A percentile compares a stretch with the other conserved stretches of the same genome.
These are phyloP conservation scores for Craterostigma plantagineum DNA, from an alignment of 257 asterid genomes.

Conservation along the genomic window DNA sequence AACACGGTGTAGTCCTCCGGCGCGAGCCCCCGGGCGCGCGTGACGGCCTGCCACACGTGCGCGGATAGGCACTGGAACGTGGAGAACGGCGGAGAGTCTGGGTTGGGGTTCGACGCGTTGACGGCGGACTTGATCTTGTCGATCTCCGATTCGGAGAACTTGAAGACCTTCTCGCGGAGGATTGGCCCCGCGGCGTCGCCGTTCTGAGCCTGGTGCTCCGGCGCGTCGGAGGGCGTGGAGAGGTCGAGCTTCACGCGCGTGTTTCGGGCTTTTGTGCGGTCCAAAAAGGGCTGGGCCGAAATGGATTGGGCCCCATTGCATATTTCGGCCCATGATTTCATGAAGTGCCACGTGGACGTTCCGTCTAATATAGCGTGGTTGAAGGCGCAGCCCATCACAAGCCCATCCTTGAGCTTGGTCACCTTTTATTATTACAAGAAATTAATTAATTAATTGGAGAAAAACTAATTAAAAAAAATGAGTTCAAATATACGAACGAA, in stretches of 20 bases:
- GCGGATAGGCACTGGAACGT: slow-evolving; percentile 86
- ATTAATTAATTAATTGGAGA: background rate
- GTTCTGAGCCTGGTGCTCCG: slow-evolving; percentile 68
- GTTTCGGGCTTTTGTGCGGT: slow-evolving; percentile 75
- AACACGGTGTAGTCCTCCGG: slow-evolving; percentile 76
- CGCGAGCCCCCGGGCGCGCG: slow-evolving; percentile 71
- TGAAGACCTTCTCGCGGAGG: slow-evolving; percentile 60
- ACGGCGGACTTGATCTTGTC: slow-evolving; percentile 47
- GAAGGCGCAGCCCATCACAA: slow-evolving; percentile 74
- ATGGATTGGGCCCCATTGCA: slow-evolving; percentile 46
- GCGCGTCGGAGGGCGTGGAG: slow-evolving; percentile 76
- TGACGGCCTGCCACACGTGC: slow-evolving; percentile 86
- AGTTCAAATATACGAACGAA: too few relatives aligned
- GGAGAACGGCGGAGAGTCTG: slow-evolving; percentile 30
- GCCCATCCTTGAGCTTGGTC: slow-evolving; percentile 80
- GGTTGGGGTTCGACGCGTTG: slow-evolving; percentile 20
- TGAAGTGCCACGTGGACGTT: slow-evolving; percentile 98
- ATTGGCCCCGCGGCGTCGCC: slow-evolving; percentile 39
- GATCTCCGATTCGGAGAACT: slow-evolving; percentile 53
- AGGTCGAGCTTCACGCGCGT: slow-evolving; percentile 76
- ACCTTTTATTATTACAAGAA: slow-evolving; percentile 21
- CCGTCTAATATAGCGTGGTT: slow-evolving; percentile 96
- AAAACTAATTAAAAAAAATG: too few relatives aligned
- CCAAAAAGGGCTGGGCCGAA: slow-evolving; percentile 62
- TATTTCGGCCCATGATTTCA: slow-evolving; percentile 79